Percentiles rank a stretch among this genome's conserved stretches.
These are phyloP conservation scores for Ophiostoma montium DNA, from an alignment of 2,329 filamentous ascomycete genomes.

Conservation along the genomic window DNA sequence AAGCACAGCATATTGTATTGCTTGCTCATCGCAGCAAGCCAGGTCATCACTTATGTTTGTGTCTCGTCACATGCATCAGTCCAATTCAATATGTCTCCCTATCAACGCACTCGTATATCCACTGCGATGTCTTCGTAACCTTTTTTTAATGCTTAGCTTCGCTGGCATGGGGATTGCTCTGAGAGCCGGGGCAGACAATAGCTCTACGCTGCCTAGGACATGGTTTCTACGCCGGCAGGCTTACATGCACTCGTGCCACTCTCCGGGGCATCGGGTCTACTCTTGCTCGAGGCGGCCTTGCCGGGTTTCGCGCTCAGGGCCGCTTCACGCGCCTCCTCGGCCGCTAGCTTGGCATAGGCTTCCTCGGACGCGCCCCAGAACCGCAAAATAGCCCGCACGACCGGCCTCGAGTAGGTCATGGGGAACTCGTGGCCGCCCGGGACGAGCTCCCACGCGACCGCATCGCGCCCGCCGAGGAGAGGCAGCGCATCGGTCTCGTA, in stretches of 20 bases:
- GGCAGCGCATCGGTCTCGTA: conserved; percentile 36
- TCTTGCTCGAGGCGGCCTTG: no score
- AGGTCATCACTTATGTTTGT: no score
- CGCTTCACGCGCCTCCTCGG: conserved; percentile 7
- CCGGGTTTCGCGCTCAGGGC: background rate
- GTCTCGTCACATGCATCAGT: no score
- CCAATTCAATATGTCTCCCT: no score
- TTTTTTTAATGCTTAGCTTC: no score
- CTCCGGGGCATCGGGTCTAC: background rate
- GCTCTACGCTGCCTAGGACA: background rate
- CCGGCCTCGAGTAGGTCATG: conserved; percentile 35
- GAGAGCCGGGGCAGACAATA: no score
- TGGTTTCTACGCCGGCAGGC: background rate
- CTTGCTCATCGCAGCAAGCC: no score
- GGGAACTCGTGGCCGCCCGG: conserved; percentile 48
- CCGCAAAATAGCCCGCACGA: conserved; percentile 31
- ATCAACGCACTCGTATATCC: no score
- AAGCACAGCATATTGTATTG: no score
- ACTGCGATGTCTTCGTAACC: no score
- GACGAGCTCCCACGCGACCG: conserved; percentile 36
- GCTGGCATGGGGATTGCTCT: no score
- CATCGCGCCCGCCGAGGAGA: conserved; percentile 29
- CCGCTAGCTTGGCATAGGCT: background rate
- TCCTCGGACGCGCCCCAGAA: conserved; percentile 27
- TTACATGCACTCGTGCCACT: background rate